Base-by-base conservation (phyloP, 768 basidiomycete genomes). In the Boletus sp. region DNA sequence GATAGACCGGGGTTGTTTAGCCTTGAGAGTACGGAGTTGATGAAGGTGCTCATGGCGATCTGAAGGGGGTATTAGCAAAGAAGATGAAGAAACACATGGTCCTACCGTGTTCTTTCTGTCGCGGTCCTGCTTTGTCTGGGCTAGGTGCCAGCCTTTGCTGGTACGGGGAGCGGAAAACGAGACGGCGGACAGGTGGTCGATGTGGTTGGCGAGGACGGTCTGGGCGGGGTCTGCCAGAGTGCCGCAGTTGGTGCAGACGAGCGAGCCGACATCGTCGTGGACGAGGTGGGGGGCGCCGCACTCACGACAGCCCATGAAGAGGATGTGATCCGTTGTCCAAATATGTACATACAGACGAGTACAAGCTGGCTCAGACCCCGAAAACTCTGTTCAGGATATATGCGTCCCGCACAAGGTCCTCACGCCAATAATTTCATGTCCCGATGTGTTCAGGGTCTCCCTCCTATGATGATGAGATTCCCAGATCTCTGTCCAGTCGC, bases 241-340 rank as follows among this genome's bases (percentile, higher is more conserved):
- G 15, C 85, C 90, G 60, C 90, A 91, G n/a, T 57, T 48, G 13
- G 80, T 80, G 70, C 90, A 92, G 55, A 90, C 82, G 43, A 76
- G 70, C 3, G 85, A 84, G 52, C 77, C 79, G 27, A 79, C 77
- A 32, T 78, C 76, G 59, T 83, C 81, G 69, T 84, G 78, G 77
- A 79, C 83, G 56, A 76, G 69, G 17, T 80, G 81, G 51, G 62
- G 17, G 13, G 72, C 79, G 41, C 76, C 79, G 67, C 88, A 90
- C 42, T 79, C 79, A 29, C 51, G 70, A 72, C 87, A 88, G 30
- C 51, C 43, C 58, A 69, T 65, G 43, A 25, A 25, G 25, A 25
- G 25, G 25, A 8, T n/a, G 7, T 34, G 14, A 32, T 32, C 32
- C 32, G 9, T 32, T 32, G 32, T 32, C 15, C 34, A 33, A 34